Evolutionary conservation across 352 stramenopile species (phyloP).

Genomic region (Phytophthora citricola): DNA sequence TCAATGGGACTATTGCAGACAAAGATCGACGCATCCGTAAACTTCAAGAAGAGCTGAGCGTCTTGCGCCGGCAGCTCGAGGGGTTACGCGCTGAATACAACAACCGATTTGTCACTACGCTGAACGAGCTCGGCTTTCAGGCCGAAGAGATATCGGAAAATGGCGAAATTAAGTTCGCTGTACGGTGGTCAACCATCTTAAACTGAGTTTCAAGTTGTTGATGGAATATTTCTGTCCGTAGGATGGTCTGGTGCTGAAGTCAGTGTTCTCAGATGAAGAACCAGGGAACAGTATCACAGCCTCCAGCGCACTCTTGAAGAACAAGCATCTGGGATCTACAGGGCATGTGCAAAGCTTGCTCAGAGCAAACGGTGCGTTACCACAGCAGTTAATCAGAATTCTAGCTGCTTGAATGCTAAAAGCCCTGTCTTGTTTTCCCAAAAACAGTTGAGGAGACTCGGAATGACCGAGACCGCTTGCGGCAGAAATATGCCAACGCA

Average conservation of each 20-base stretch:
- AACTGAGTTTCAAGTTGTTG: background rate
- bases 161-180: slow-evolving; percentile 85
- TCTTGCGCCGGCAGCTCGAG: slow-evolving; percentile 70
- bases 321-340: slow-evolving; percentile 4
- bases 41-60: slow-evolving; percentile 76
- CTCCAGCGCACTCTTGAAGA: slow-evolving; percentile 16
- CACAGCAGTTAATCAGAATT: background rate
- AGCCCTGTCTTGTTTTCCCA: background rate
- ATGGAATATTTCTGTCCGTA: slow-evolving; percentile 20
- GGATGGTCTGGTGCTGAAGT: slow-evolving; percentile 74
- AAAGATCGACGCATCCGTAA: slow-evolving; percentile 88
- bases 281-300: slow-evolving; percentile 1
- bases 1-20: slow-evolving; percentile 82
- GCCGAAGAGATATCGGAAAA: slow-evolving; percentile 78
- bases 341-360: slow-evolving; percentile 24
- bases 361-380: slow-evolving; percentile 29
- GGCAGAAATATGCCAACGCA: slow-evolving; percentile 80
- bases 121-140: slow-evolving; percentile 84
- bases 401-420: background rate
- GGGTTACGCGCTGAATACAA: slow-evolving; percentile 79
- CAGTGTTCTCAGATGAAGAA: slow-evolving; percentile 55
- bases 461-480: slow-evolving; percentile 70
- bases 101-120: slow-evolving; percentile 67
- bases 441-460: slow-evolving; percentile 50
- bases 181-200: slow-evolving; percentile 25